Conservation (phyloP, 2,329 filamentous ascomycete species). For the Xylaria sp. region DNA sequence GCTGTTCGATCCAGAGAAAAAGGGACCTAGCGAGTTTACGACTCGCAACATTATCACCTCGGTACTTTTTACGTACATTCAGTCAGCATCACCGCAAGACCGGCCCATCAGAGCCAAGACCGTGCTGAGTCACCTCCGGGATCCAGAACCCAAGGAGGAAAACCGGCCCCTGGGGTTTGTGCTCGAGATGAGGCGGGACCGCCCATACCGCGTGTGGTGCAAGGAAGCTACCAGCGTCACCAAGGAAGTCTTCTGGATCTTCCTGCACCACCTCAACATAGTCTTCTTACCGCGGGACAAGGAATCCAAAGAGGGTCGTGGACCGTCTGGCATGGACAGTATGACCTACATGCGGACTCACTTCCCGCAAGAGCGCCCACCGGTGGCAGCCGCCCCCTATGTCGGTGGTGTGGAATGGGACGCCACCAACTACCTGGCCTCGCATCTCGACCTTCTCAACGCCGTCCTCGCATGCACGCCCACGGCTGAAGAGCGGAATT, state of each 20-base stretch:
- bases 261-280: slow-evolving; percentile 91
- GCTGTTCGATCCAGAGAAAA: slow-evolving; percentile 97
- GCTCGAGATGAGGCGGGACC: slow-evolving; percentile 81
- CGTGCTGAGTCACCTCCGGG: slow-evolving; percentile 80
- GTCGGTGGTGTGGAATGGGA: slow-evolving; percentile 99
- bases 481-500: slow-evolving; percentile 72
- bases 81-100: slow-evolving; percentile 66
- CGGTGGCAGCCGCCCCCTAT: slow-evolving; percentile 92
- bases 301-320: slow-evolving; percentile 42
- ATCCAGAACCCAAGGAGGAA: slow-evolving; percentile 77
- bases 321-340: slow-evolving; percentile 46
- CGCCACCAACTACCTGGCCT: slow-evolving; percentile 93
- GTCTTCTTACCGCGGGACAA: slow-evolving; percentile 66
- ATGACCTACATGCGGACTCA: slow-evolving; percentile 70
- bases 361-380: slow-evolving; percentile 85
- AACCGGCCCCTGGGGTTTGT: slow-evolving; percentile 84
- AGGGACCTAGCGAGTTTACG: slow-evolving; percentile 94
- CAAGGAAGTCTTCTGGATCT: slow-evolving; percentile 99
- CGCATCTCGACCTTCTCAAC: slow-evolving; percentile 91
- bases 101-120: slow-evolving; percentile 71
- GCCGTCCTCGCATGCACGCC: slow-evolving; percentile 84
- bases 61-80: slow-evolving; percentile 86
- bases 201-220: slow-evolving; percentile 92
- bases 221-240: slow-evolving; percentile 92
- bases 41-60: slow-evolving; percentile 90